Conservation (phyloP, 2,329 filamentous ascomycete genomes). For the Scedosporium dehoogii region DNA sequence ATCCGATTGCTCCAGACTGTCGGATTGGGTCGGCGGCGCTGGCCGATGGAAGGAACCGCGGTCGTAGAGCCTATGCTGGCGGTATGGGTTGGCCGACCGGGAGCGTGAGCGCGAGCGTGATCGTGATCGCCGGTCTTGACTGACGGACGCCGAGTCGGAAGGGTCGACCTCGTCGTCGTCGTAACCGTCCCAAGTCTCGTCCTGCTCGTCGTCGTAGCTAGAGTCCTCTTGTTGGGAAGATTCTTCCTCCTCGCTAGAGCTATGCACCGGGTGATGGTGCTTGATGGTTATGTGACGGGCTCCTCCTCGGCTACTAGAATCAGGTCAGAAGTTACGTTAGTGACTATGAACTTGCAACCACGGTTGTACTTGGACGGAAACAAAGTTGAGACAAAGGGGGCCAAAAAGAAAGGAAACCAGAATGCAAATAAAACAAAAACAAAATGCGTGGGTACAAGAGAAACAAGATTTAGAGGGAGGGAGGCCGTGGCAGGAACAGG, state of each 20-base stretch:
- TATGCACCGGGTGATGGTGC: constrained; percentile 21
- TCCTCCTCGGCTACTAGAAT: constrained; percentile 13
- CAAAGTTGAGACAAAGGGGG: constrained; percentile 9
- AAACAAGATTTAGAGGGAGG: constrained; percentile 11
- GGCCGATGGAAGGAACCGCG: constrained; percentile 6
- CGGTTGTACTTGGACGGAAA: constrained; percentile 10
- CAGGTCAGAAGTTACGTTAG: constrained; percentile 10
- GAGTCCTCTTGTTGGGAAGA: constrained; percentile 20
- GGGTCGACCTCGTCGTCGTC: constrained; percentile 34
- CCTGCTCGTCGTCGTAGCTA: constrained; percentile 20
- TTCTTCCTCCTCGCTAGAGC: constrained; percentile 24
- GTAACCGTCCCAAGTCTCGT: constrained; percentile 17
- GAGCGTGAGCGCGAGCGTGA: constrained; percentile 12
- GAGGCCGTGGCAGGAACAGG: constrained; percentile 3
- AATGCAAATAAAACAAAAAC: not conserved
- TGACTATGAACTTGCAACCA: not conserved
- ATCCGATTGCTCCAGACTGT: constrained; percentile 55
- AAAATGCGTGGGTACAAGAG: not conserved
- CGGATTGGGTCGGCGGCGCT: constrained; percentile 40
- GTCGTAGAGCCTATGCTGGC: not conserved
- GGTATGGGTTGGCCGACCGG: constrained; percentile 12
- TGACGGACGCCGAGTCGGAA: constrained; percentile 47
- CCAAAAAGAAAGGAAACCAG: not conserved
- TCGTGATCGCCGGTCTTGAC: constrained; percentile 20
- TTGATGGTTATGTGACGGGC: constrained; percentile 19